Percentiles rank a stretch among this genome's conserved stretches.
Evolutionary conservation across 352 stramenopile genomes (phyloP).

Genomic region (Phytophthora sojae): DNA sequence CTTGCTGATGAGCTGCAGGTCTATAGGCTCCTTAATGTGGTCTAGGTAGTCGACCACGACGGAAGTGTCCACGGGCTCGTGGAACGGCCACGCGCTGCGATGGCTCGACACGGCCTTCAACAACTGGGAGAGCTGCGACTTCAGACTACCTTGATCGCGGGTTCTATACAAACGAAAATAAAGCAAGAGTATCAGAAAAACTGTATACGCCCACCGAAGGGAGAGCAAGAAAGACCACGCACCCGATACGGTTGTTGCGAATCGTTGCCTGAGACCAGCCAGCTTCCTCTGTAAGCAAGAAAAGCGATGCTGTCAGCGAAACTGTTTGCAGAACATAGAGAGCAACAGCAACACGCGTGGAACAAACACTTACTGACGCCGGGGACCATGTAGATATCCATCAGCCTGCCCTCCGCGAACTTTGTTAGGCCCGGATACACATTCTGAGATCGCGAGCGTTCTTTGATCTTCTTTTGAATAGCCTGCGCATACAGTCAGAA

Average conservation of each 20-base stretch:
- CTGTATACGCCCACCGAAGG: not conserved
- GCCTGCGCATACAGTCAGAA: slow-evolving; percentile 42
- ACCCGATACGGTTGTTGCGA: slow-evolving; percentile 88
- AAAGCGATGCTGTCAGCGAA: not conserved
- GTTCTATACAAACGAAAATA: slow-evolving; percentile 42
- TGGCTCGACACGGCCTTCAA: slow-evolving; percentile 94
- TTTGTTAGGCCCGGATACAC: slow-evolving; percentile 77
- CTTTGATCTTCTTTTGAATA: slow-evolving; percentile 86
- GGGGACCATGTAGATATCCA: slow-evolving; percentile 90
- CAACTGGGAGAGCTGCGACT: slow-evolving; percentile 86
- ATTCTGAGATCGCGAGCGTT: slow-evolving; percentile 73
- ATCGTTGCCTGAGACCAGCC: slow-evolving; percentile 88
- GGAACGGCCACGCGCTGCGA: slow-evolving; percentile 97
- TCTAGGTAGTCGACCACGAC: slow-evolving; percentile 98
- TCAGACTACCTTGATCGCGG: slow-evolving; percentile 83
- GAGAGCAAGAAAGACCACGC: slow-evolving; percentile 8
- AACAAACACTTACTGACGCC: slow-evolving; percentile 77
- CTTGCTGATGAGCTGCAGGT: slow-evolving; percentile 85
- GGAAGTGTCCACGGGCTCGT: slow-evolving; percentile 95
- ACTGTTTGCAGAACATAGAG: not conserved
- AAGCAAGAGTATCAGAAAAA: not conserved
- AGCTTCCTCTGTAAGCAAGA: slow-evolving; percentile 70
- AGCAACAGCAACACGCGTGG: not conserved
- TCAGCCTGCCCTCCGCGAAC: slow-evolving; percentile 82
- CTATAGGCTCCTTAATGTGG: slow-evolving; percentile 96